Evolutionary conservation across 2,329 filamentous ascomycete genomes (phyloP), one percentile per base, ranked within the genome.

Genomic region (Apiospora rasikravindrae): DNA sequence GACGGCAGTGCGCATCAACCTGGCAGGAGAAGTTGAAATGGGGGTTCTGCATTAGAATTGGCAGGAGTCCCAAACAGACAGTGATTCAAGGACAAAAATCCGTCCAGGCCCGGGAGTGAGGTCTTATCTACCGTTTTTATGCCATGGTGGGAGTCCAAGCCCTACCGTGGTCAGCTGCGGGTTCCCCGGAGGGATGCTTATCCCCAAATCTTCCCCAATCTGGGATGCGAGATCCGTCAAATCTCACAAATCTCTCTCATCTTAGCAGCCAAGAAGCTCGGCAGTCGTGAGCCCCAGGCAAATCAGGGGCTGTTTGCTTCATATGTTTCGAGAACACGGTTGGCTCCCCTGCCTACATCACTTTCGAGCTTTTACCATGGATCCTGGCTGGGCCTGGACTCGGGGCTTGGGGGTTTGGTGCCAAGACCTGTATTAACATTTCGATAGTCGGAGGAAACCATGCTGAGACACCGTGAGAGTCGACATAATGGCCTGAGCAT

Each of bases 121-220:
- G 22, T 40, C 7, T 37, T 61, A 0, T n/a, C 53, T 11, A n/a
- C 22, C 29, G 29, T 22, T 37, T 37, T 61, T 57, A 57, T 57
- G 51, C 51, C 51, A 22, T 40, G 53, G 29, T n/a, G 29, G 53
- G 57, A 64, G 29, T n/a, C 33, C 57, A 40, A 40, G 57, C 57
- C 57, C 57, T 37, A 37, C 29, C 29, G 33, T 13, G 33, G 57
- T 64, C 57, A 64, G 22, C 33, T 37, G 19, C 57, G 57, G 57
- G 57, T 40, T 64, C 57, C 53, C 53, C 53, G 53, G 53, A 61
- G 29, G 53, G 11, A 61, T 61, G 53, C 53, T 61, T 61, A 61
- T 37, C 53, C 53, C 53, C 57, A 64, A 64, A 64, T 64, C 33
- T 64, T 64, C 57, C 57, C 57, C 57, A 64, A 64, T 64, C 57